Percentiles rank a stretch among this genome's conserved stretches.
Evolutionary conservation across 768 basidiomycete genomes (phyloP).

Genomic region (Russula foetens): DNA sequence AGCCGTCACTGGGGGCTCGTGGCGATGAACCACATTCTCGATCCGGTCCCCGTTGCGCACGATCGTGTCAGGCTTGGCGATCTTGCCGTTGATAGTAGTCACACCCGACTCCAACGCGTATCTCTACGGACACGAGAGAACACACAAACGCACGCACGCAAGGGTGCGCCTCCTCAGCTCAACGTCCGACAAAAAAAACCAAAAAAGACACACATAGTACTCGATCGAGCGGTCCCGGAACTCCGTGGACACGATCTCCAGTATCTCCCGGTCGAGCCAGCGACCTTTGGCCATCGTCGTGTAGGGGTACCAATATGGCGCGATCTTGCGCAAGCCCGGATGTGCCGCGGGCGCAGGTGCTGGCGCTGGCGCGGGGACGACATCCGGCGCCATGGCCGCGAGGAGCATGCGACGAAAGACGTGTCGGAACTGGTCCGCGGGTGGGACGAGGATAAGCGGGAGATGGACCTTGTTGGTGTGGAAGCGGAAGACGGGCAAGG

Average conservation of each 20-base stretch:
- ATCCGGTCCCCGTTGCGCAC: conserved; percentile 84
- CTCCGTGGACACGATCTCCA: conserved; percentile 91
- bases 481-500: conserved; percentile 14
- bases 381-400: conserved; percentile 20
- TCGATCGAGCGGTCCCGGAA: conserved; percentile 92
- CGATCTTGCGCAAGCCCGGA: conserved; percentile 63
- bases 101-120: conserved; percentile 86
- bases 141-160: too few species aligned
- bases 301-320: conserved; percentile 91
- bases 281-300: conserved; percentile 89
- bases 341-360: not conserved
- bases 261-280: conserved; percentile 79
- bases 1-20: conserved; percentile 91
- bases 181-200: not conserved
- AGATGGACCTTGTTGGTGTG: conserved; percentile 23
- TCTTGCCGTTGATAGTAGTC: conserved; percentile 88
- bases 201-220: conserved; percentile 67
- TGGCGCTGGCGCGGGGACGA: conserved; percentile 9
- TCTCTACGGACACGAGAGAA: conserved; percentile 30
- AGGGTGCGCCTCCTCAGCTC: not conserved
- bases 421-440: conserved; percentile 45
- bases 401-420: conserved; percentile 21
- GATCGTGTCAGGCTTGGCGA: conserved; percentile 72
- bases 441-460: conserved; percentile 40
- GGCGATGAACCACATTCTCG: conserved; percentile 94